A percentile compares a stretch with the other conserved stretches of the same genome.
These are phyloP conservation scores for Zygosaccharomyces rouxii DNA, from an alignment of 805 yeast species.

Conservation along the genomic window DNA sequence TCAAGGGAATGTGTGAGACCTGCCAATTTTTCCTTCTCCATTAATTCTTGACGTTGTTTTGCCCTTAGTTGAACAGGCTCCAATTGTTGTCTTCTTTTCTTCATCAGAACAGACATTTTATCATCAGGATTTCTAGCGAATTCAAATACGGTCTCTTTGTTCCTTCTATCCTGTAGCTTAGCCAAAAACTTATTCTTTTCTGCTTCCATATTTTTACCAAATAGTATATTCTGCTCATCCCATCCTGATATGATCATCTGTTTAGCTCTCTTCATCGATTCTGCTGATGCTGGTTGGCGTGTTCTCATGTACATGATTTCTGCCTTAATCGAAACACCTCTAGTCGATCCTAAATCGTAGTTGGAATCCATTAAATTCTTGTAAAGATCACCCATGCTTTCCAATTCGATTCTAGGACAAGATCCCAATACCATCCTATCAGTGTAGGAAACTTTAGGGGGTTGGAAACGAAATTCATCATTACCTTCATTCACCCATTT, in stretches of 20 bases:
- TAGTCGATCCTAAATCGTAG: slow-evolving; percentile 62
- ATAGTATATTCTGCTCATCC: slow-evolving; percentile 82
- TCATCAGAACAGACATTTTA: slow-evolving; percentile 76
- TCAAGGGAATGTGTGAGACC: slow-evolving; percentile 71
- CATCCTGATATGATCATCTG: slow-evolving; percentile 73
- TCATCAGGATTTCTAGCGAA: slow-evolving; percentile 65
- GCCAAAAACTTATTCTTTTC: slow-evolving; percentile 71
- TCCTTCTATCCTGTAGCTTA: slow-evolving; percentile 59
- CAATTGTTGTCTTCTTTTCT: slow-evolving; percentile 75
- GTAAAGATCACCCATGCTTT: slow-evolving; percentile 66
- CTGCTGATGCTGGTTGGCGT: slow-evolving; percentile 78
- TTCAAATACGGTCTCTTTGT: slow-evolving; percentile 92
- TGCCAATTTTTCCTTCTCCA: slow-evolving; percentile 69
- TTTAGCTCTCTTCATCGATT: slow-evolving; percentile 79
- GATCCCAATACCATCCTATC: slow-evolving; percentile 79
- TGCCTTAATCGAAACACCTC: slow-evolving; percentile 76
- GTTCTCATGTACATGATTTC: slow-evolving; percentile 84
- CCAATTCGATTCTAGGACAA: slow-evolving; percentile 68
- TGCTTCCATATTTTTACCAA: slow-evolving; percentile 69
- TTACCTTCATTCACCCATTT: slow-evolving; percentile 41
- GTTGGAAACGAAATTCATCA: slow-evolving; percentile 37
- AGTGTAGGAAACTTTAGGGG: slow-evolving; percentile 65
- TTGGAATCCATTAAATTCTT: slow-evolving; percentile 55
- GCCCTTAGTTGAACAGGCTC: slow-evolving; percentile 85
- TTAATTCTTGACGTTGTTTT: slow-evolving; percentile 57